phyloP scores from a whole-genome alignment of 2,329 filamentous ascomycete species.

The Claviceps purpurea region DNA sequence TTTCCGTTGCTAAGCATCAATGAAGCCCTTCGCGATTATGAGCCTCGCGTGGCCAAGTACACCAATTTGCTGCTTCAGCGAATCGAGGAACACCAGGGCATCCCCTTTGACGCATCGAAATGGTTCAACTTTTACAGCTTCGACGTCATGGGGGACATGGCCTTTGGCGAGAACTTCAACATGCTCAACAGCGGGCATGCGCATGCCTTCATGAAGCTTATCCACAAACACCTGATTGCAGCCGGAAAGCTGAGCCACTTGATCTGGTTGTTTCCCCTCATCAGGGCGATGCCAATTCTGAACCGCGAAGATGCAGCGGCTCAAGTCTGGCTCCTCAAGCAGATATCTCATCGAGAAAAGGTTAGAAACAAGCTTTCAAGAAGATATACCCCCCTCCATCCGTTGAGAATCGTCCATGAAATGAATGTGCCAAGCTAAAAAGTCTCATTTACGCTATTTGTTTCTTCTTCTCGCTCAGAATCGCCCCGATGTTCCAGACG shows the following conservation, averaged over 20 bases:
- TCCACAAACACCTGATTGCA: conserved; percentile 12
- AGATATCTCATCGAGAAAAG: background rate
- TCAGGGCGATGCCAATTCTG: conserved; percentile 11
- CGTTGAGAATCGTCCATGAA: background rate
- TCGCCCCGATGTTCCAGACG: conserved; percentile 13
- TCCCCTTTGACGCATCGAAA: conserved; percentile 15
- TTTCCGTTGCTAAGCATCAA: background rate
- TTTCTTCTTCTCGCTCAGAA: background rate
- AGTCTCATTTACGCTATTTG: too few relatives aligned
- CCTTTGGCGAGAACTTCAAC: conserved; percentile 22
- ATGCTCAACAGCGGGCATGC: conserved; percentile 18
- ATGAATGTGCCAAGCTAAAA: background rate
- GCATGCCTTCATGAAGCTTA: conserved; percentile 14
- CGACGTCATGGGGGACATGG: conserved; percentile 28
- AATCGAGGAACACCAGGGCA: conserved; percentile 11
- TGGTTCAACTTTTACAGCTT: conserved; percentile 24
- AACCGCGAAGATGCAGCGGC: conserved; percentile 11
- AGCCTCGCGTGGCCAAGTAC: conserved; percentile 12
- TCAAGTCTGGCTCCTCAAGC: conserved; percentile 8
- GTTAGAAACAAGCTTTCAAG: background rate
- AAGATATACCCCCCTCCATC: background rate
- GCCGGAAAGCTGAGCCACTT: conserved; percentile 13
- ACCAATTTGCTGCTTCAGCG: background rate
- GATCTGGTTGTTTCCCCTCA: conserved; percentile 8
- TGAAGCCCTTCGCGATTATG: conserved; percentile 10